Evolutionary conservation across 208 protist species (phyloP).

Genomic region (Trypanosoma brucei): DNA sequence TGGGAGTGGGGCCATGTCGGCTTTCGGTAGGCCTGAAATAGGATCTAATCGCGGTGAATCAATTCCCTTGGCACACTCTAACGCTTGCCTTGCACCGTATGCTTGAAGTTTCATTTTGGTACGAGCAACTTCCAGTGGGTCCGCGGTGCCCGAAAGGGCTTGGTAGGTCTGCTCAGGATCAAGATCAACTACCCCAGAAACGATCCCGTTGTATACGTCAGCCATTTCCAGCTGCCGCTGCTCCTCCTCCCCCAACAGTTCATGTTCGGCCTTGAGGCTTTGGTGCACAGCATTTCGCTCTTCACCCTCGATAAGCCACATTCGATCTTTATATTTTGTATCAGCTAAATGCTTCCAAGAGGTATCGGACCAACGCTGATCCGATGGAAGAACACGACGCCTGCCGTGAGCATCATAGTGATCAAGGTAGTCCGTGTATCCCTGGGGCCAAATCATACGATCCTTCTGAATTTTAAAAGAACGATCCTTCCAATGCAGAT

Average conservation of each 20-base stretch:
- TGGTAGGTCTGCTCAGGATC: slow-evolving; percentile 87
- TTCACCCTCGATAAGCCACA: slow-evolving; percentile 88
- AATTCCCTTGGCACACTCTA: slow-evolving; percentile 28
- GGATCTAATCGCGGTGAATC: slow-evolving; percentile 46
- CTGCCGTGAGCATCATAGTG: slow-evolving; percentile 86
- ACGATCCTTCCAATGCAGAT: slow-evolving; percentile 87
- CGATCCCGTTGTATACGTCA: slow-evolving; percentile 72
- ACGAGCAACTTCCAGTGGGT: slow-evolving; percentile 78
- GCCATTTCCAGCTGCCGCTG: slow-evolving; percentile 80
- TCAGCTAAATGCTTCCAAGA: slow-evolving; percentile 89
- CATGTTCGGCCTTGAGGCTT: slow-evolving; percentile 53
- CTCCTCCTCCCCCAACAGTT: slow-evolving; percentile 68
- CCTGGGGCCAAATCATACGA: slow-evolving; percentile 89
- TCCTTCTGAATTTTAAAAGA: slow-evolving; percentile 86
- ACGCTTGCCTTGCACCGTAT: slow-evolving; percentile 68
- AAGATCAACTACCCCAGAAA: slow-evolving; percentile 72
- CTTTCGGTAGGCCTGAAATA: slow-evolving; percentile 70
- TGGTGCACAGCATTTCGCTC: slow-evolving; percentile 83
- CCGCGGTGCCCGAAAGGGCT: slow-evolving; percentile 73
- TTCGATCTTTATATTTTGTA: slow-evolving; percentile 81
- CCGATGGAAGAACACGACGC: slow-evolving; percentile 74
- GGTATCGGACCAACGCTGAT: slow-evolving; percentile 85
- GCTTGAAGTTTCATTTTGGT: slow-evolving; percentile 85
- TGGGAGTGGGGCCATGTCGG: slow-evolving; percentile 68
- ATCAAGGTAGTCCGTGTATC: slow-evolving; percentile 89